These are phyloP conservation scores for Bromus sterilis DNA, from an alignment of 176 grass and related monocot species.

Conservation along the genomic window DNA sequence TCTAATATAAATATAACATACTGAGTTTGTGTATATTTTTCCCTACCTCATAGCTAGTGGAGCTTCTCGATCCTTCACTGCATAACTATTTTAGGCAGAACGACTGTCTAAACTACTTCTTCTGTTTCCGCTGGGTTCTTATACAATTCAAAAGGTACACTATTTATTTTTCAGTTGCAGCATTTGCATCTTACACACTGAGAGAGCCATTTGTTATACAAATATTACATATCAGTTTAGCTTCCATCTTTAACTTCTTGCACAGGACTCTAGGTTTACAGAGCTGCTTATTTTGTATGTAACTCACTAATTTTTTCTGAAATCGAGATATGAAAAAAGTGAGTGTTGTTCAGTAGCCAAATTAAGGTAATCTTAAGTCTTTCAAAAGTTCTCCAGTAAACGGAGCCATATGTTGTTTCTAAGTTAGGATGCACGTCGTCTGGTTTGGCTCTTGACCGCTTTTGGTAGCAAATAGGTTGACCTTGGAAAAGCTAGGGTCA, in stretches of 20 bases:
- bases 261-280: background rate
- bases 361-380: background rate
- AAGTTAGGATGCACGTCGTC: background rate
- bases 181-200: background rate
- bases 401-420: background rate
- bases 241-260: background rate
- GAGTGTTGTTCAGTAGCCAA: background rate
- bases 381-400: background rate
- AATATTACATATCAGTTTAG: background rate
- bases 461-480: background rate
- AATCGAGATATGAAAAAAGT: background rate
- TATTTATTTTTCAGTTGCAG: background rate
- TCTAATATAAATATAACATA: background rate
- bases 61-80: slow-evolving; percentile 74
- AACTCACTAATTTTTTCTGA: background rate
- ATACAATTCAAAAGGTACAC: slow-evolving; percentile 99
- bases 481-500: background rate
- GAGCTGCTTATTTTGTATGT: background rate
- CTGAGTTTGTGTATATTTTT: slow-evolving; percentile 16
- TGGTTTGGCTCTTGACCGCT: background rate
- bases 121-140: slow-evolving; percentile 99
- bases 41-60: slow-evolving; percentile 59
- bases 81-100: slow-evolving; percentile 88
- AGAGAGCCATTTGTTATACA: background rate
- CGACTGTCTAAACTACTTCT: slow-evolving; percentile 96